Base-by-base conservation (phyloP, 768 basidiomycete species). In the Russula earlei region DNA sequence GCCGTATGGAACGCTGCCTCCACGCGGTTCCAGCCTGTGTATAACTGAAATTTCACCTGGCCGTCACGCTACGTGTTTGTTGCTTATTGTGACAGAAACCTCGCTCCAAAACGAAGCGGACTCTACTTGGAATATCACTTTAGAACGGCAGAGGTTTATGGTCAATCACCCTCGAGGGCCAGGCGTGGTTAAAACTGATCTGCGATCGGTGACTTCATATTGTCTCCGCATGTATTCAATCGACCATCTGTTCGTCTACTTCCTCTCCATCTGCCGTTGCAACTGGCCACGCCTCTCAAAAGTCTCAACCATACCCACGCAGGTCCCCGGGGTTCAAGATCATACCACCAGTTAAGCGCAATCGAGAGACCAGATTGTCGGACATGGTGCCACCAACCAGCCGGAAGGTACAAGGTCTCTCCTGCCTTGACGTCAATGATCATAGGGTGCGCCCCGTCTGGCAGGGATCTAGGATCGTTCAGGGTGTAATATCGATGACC, bases 361-460 rank as follows among this genome's bases (percentile, higher is more conserved):
- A 91, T 80, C 1, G 79, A 82, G 22, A 74, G 72, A 56, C 75
- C 72, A 4, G 77, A 72, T 66, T 96, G 93, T 38, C 81, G 76
- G 34, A 95, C 91, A 64, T 89, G 79, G 67, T 95, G 93, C 85
- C 87, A 95, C 94, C 94, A 96, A 0, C 90, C 85, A 5, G 85
- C 79, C n/a, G 94, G 94, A 19, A 96, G 79, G 69, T 91, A 95
- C 19, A 96, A 70, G 0, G 85, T 83, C 61, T 94, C 86, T 4
- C 93, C 92, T 6, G 80, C 78, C 4, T 71, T 59, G 7, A 96
- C 66, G 1, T 79, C 80, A 24, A 94, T 75, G 12, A 75, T 71
- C 33, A 93, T 77, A 1, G 91, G 85, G 47, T 79, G 77, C 0
- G 85, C 77, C 24, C 76, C 76, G 1, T 70, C 62, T 5, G 81